These are phyloP conservation scores for Geotrichum citri-aurantii DNA, from an alignment of 1,139 yeast genomes.

Conservation along the genomic window DNA sequence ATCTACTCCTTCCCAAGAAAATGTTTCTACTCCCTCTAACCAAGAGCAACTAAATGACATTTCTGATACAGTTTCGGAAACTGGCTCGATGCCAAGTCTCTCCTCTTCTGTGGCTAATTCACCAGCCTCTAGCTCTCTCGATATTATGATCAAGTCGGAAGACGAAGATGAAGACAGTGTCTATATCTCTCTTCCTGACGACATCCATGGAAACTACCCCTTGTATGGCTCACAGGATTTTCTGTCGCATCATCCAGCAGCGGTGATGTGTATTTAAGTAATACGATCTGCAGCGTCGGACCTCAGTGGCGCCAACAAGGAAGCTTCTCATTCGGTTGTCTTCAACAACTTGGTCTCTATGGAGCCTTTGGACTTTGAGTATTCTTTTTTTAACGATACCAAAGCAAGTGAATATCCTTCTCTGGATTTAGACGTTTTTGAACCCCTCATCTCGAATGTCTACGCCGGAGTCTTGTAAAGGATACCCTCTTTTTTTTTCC, in stretches of 20 bases:
- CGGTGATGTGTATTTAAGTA: slow-evolving; percentile 33
- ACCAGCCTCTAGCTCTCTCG: slow-evolving; percentile 21
- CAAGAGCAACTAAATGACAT: background rate
- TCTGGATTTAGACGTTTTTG: slow-evolving; percentile 20
- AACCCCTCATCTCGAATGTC: slow-evolving; percentile 25
- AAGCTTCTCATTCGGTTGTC: slow-evolving; percentile 16
- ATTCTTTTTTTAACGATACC: slow-evolving; percentile 20
- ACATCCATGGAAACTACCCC: slow-evolving; percentile 14
- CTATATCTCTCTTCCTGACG: slow-evolving; percentile 11
- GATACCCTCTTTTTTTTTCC: background rate
- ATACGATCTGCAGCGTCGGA: slow-evolving; percentile 43
- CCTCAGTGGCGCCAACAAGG: slow-evolving; percentile 29
- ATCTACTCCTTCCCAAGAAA: slow-evolving; percentile 11
- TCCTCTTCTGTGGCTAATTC: slow-evolving; percentile 29
- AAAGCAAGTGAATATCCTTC: slow-evolving; percentile 10
- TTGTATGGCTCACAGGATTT: slow-evolving; percentile 20
- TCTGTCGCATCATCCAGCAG: slow-evolving; percentile 45
- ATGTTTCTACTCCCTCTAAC: background rate
- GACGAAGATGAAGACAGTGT: slow-evolving; percentile 14
- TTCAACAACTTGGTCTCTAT: slow-evolving; percentile 21
- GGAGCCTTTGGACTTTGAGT: slow-evolving; percentile 19
- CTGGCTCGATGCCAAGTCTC: slow-evolving; percentile 27
- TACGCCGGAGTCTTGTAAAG: slow-evolving; percentile 24
- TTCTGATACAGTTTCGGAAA: slow-evolving; percentile 13
- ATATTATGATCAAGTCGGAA: slow-evolving; percentile 15